These are phyloP conservation scores for Quercus mongolica DNA, from an alignment of 306 rosid genomes.

Conservation along the genomic window DNA sequence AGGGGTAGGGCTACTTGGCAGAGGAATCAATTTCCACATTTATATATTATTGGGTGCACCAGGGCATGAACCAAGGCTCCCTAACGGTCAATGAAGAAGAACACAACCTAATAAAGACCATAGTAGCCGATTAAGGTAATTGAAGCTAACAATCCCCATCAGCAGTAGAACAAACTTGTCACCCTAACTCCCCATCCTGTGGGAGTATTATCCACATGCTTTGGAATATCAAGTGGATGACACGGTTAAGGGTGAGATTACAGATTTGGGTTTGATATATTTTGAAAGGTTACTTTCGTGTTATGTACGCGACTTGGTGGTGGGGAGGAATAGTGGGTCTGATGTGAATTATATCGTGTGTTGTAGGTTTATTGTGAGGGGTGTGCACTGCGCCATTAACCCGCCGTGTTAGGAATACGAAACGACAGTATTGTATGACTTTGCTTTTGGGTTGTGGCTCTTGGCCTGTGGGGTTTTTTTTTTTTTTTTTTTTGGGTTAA, in stretches of 20 bases:
- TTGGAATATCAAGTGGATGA: neutral
- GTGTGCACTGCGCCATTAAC: constrained; percentile 16
- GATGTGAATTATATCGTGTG: constrained; percentile 13
- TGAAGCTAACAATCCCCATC: too few species aligned
- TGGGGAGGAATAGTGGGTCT: neutral
- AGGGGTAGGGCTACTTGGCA: too few species aligned
- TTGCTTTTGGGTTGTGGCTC: neutral
- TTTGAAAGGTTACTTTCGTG: neutral
- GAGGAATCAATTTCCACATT: too few species aligned
- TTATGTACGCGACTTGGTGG: neutral
- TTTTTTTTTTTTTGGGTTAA: too few species aligned
- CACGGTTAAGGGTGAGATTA: neutral
- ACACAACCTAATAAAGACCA: too few species aligned
- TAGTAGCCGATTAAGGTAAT: too few species aligned
- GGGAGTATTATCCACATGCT: neutral
- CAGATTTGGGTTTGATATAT: neutral
- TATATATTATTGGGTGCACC: too few species aligned
- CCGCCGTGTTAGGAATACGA: neutral
- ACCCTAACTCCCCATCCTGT: too few species aligned
- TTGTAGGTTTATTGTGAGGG: neutral
- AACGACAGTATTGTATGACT: neutral
- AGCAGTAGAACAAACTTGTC: too few species aligned
- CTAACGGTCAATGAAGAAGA: too few species aligned
- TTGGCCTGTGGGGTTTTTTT: too few species aligned
- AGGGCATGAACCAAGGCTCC: too few species aligned